Percentiles rank a stretch among this genome's conserved stretches.
These are phyloP conservation scores for Penicillium hesseltinei DNA, from an alignment of 2,329 filamentous ascomycete species.

Conservation along the genomic window DNA sequence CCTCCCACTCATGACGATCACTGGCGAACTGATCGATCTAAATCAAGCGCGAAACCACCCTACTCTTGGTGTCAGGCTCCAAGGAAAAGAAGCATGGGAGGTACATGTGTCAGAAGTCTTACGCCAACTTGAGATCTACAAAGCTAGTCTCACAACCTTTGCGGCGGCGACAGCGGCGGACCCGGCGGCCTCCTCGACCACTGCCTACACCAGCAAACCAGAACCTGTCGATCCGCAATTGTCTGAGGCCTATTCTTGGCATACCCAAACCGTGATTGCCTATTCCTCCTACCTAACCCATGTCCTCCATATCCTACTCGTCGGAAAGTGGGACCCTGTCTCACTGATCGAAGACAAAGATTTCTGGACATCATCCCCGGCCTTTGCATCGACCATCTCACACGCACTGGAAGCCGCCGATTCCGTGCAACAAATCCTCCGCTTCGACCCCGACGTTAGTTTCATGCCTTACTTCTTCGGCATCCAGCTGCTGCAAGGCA, in stretches of 20 bases:
- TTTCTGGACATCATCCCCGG: constrained; percentile 86
- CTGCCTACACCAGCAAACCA: constrained; percentile 56
- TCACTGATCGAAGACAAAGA: constrained; percentile 91
- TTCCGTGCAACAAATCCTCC: constrained; percentile 80
- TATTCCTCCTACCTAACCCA: constrained; percentile 93
- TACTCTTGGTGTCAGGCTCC: constrained; percentile 72
- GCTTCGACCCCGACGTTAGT: constrained; percentile 85
- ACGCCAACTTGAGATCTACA: constrained; percentile 76
- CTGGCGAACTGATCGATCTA: constrained; percentile 86
- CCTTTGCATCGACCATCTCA: constrained; percentile 81
- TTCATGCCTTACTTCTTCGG: constrained; percentile 98
- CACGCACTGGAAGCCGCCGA: constrained; percentile 88
- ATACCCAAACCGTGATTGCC: constrained; percentile 80
- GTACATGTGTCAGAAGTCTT: constrained; percentile 75
- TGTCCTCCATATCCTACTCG: constrained; percentile 83
- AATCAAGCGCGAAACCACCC: constrained; percentile 88
- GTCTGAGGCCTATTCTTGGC: constrained; percentile 45
- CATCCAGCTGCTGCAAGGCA: constrained; percentile 87
- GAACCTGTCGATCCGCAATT: constrained; percentile 43
- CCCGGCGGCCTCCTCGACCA: constrained; percentile 37
- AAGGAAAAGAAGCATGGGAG: constrained; percentile 74
- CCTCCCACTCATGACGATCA: constrained; percentile 88
- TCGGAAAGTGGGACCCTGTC: constrained; percentile 95
- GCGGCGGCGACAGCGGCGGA: constrained; percentile 26
- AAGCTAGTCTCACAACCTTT: constrained; percentile 63